Conservation (phyloP, 805 yeast genomes). For the Hyphopichia homilentoma region DNA sequence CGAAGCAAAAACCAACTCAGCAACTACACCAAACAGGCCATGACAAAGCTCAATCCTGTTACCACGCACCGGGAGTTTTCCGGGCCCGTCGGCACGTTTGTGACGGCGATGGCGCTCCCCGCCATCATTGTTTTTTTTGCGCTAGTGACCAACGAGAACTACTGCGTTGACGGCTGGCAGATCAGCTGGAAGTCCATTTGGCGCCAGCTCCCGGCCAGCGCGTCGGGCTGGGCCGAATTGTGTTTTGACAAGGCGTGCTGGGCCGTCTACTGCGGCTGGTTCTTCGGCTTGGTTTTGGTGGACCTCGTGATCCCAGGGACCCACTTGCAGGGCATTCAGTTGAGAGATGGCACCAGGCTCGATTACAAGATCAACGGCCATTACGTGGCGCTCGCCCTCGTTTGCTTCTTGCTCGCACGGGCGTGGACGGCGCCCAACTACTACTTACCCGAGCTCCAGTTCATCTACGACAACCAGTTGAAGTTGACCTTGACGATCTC, state of each 20-base stretch:
- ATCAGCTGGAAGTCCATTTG: conserved; percentile 38
- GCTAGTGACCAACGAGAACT: conserved; percentile 57
- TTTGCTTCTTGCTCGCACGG: conserved; percentile 46
- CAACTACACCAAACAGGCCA: too few species aligned
- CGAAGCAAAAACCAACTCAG: too few species aligned
- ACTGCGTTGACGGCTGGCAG: conserved; percentile 46
- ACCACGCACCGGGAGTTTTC: conserved; percentile 72
- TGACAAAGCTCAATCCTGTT: conserved; percentile 55
- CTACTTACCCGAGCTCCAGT: conserved; percentile 74
- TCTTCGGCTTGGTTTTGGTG: conserved; percentile 55
- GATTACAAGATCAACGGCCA: conserved; percentile 81
- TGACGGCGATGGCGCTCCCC: conserved; percentile 67
- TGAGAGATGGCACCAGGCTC: conserved; percentile 74
- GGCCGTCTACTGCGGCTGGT: conserved; percentile 72
- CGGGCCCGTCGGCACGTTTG: conserved; percentile 72
- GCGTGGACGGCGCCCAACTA: conserved; percentile 45
- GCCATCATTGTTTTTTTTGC: conserved; percentile 55
- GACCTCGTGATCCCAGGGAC: conserved; percentile 63
- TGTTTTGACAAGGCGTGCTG: conserved; percentile 50
- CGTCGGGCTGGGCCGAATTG: conserved; percentile 18
- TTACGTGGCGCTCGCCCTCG: conserved; percentile 42
- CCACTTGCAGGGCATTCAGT: conserved; percentile 55
- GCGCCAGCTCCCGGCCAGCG: conserved; percentile 29
- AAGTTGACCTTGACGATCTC: conserved; percentile 62
- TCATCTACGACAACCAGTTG: conserved; percentile 63